Base-by-base conservation (phyloP, 192 early-diverging fungal genomes). In the Entophlyctis luteolus region DNA sequence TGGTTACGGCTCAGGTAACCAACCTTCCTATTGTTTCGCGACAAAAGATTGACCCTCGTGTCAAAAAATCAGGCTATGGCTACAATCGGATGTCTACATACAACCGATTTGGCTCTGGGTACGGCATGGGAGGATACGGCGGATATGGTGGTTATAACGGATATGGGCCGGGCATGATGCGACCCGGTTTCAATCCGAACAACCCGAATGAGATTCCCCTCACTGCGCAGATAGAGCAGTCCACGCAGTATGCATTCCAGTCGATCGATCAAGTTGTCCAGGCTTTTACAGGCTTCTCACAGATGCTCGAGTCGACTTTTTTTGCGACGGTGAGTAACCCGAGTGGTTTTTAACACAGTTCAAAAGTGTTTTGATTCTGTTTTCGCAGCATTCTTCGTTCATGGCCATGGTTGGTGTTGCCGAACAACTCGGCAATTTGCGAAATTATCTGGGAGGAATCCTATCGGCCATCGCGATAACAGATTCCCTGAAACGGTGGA, bases 361-460 rank as follows among this genome's bases (percentile, higher is more conserved):
- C 42, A 45, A 47, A 47, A 47, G 45, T 47, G 45, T 47, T 47
- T 47, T 47, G 18, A 22, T 22, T 18, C 33, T 33, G 18, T 34
- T 18, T 57, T 28, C 16, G 12, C 23, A 66, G 63, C 68, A 72
- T 58, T 76, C 74, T 28, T 65, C 67, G 14, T 82, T 82, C 34
- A 82, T 95, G 91, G 92, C 94, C 16, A 94, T 98, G 85, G 87
- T 98, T 18, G 96, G 94, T 34, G 93, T 99, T n/a, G 93, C 92
- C 42, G 96, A 99, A 63, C 96, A 99, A 75, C 91, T 99, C 65
- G 91, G 94, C n/a, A 83, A 92, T 74, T 72, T 99, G 23, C 83
- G 91, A 29, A 84, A 74, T 33, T 94, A 94, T 48, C 80, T 99
- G 1, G 88, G 93, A 10, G 88, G 92, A 60, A 81, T 92, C 2